Evolutionary conservation across 768 basidiomycete genomes (phyloP), one percentile per base, ranked within the genome.

Genomic region (Heimioporus sp.): DNA sequence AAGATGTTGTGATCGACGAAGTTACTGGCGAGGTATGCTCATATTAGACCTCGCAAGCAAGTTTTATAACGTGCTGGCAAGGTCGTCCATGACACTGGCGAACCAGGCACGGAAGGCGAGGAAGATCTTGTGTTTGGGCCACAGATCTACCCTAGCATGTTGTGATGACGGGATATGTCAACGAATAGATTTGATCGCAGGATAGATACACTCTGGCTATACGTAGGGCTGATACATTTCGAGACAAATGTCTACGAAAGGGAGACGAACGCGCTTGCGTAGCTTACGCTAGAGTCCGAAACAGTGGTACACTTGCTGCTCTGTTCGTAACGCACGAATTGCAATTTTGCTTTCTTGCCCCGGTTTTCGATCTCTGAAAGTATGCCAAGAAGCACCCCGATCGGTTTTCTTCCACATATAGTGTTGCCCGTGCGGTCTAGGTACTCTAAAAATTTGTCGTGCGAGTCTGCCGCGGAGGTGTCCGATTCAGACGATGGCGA

Each of bases 401-500:
- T 98, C 1, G 97, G 93, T 62, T 98, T 94, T 36, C 97, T 78
- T 4, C 97, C 97, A 65, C 97, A 99, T 41, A 99, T 97, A 1
- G 97, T 98, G 72, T 99, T 99, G 72, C 86, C 82, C 32, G 92
- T 95, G 52, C 75, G 72, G 12, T 72, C 64, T 2, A 92, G 77
- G 65, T 94, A 93, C 7, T 74, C 72, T 2, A 81, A 74, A 62
- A 94, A 95, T 19, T 73, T 66, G 4, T 55, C 55, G 60, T 92
- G 90, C 0, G 86, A 81, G 24, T 75, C 68, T 9, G 66, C 66
- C 0, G 81, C 81, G 30, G 73, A 75, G n/a, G 69, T 69, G 31
- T 53, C 44, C 16, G 11, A 45, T 3, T 79, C 78, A 15, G 73
- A 77, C 16, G 62, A 69, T 3, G 81, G 76, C 6, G 83, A 79